These are phyloP conservation scores for Trichomonas gallinae DNA, from an alignment of 208 protist species.

Conservation along the genomic window DNA sequence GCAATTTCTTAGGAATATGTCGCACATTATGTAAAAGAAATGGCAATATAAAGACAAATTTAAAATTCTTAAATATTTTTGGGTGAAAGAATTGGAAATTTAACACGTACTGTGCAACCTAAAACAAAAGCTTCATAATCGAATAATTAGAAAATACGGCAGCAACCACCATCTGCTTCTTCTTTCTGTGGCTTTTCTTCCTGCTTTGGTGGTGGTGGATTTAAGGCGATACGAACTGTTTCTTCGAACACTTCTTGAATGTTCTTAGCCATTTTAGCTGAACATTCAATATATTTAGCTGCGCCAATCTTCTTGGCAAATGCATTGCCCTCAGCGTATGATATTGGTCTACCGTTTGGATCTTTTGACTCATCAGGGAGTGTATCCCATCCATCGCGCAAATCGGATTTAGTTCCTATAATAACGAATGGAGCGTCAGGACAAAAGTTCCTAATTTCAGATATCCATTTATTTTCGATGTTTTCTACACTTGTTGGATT, in stretches of 20 bases:
- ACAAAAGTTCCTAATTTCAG: conserved; percentile 35
- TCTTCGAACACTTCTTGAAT: background rate
- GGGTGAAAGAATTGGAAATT: too few species aligned
- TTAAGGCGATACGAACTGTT: background rate
- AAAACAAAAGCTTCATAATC: background rate
- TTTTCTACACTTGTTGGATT: conserved; percentile 51
- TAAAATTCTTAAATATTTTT: too few species aligned
- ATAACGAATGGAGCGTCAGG: background rate
- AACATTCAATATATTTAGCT: background rate
- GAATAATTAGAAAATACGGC: background rate
- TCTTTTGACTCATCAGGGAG: background rate
- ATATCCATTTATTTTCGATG: conserved; percentile 47
- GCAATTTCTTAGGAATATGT: too few species aligned
- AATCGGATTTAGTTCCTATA: background rate
- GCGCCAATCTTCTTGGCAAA: background rate
- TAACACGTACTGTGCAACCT: too few species aligned
- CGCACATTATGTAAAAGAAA: too few species aligned
- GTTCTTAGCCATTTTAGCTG: background rate
- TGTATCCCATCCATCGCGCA: background rate
- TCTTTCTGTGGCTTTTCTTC: background rate
- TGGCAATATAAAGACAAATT: too few species aligned
- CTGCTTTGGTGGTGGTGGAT: background rate
- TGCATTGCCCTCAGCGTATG: background rate
- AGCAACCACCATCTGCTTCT: background rate
- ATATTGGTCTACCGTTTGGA: background rate